These are phyloP conservation scores for Chlorella sorokiniana DNA, from an alignment of 139 green algal genomes.

Conservation along the genomic window DNA sequence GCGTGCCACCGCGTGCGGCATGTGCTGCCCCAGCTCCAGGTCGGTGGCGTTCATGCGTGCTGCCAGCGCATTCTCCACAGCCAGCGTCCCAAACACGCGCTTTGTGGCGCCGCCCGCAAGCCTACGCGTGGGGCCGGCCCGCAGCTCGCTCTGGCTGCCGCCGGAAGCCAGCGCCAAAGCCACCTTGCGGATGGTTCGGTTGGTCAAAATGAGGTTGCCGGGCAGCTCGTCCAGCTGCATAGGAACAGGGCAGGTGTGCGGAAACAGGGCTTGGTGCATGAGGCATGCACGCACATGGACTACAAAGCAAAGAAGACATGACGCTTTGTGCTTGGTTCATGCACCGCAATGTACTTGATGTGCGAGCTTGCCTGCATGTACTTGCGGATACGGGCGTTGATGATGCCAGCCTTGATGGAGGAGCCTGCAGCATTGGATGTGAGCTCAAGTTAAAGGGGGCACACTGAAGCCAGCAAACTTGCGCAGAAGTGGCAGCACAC, in stretches of 20 bases:
- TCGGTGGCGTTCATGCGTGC: background rate
- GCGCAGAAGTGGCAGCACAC: too few species aligned
- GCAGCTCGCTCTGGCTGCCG: background rate
- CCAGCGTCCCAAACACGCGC: background rate
- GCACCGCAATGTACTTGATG: background rate
- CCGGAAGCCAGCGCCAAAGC: background rate
- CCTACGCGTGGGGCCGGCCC: background rate
- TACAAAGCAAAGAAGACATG: too few species aligned
- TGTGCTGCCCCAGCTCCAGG: background rate
- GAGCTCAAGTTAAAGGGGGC: background rate
- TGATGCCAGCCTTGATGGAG: background rate
- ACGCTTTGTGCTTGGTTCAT: background rate
- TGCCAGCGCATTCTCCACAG: background rate
- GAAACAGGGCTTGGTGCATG: background rate
- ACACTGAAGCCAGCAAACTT: too few species aligned
- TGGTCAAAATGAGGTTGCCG: background rate
- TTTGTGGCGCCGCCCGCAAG: background rate
- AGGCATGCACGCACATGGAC: too few species aligned
- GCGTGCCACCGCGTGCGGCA: background rate
- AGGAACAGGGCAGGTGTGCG: background rate
- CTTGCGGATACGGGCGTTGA: background rate
- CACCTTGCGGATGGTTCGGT: background rate
- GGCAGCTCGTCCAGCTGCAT: background rate
- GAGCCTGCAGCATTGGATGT: background rate
- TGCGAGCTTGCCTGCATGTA: background rate